Percentiles rank a stretch among this genome's conserved stretches.
Evolutionary conservation across 2,329 filamentous ascomycete species (phyloP).

Genomic region (Thelonectria discophora): DNA sequence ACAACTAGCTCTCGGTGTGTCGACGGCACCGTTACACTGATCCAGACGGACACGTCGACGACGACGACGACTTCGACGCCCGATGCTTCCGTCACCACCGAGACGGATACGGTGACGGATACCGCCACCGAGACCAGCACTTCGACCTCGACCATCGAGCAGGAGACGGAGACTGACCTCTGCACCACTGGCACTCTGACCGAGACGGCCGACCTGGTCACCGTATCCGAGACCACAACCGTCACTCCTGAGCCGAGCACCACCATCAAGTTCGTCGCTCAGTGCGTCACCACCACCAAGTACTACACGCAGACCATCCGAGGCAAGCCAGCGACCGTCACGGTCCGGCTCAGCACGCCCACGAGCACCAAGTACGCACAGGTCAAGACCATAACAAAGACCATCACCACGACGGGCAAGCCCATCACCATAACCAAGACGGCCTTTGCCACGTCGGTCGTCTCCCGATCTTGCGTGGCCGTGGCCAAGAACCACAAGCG

Average conservation of each 20-base stretch:
- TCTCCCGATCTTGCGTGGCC: background rate
- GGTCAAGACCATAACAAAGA: background rate
- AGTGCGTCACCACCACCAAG: conserved; percentile 1
- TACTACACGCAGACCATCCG: conserved; percentile 4
- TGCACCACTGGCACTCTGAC: conserved; percentile 12
- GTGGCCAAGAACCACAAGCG: too few relatives aligned
- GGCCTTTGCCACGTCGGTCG: background rate
- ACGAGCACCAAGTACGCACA: background rate
- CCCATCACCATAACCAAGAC: conserved; percentile 4
- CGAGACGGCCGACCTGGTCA: background rate
- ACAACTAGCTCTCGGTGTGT: conserved; percentile 10
- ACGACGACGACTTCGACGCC: conserved; percentile 7
- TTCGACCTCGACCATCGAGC: background rate
- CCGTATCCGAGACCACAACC: background rate
- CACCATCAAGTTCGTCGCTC: background rate
- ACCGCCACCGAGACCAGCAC: conserved; percentile 6
- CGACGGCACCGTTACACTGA: background rate
- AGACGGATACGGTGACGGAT: background rate
- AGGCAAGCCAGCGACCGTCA: background rate
- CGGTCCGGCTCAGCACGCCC: background rate
- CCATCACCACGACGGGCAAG: background rate
- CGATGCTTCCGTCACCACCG: background rate
- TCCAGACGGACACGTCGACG: background rate
- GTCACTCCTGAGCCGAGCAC: background rate
- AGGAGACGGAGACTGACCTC: conserved; percentile 3